Percentiles rank a stretch among this genome's conserved stretches.
Evolutionary conservation across 768 basidiomycete species (phyloP).

Genomic region (Boletus vermiculosoides): DNA sequence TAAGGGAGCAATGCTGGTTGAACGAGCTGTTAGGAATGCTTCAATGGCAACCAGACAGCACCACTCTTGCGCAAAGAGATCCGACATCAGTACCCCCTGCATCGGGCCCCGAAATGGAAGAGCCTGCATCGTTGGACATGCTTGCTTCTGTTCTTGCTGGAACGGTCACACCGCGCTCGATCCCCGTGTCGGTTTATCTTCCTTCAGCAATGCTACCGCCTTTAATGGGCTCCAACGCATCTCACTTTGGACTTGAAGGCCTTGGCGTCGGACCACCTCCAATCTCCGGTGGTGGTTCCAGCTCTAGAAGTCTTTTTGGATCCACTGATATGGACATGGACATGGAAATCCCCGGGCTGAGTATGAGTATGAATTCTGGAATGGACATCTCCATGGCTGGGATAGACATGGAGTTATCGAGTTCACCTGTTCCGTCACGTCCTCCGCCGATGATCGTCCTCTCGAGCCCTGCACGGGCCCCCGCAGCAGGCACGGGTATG

Average conservation of each 20-base stretch:
- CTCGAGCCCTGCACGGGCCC: constrained; percentile 63
- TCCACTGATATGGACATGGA: constrained; percentile 34
- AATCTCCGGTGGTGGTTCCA: constrained; percentile 23
- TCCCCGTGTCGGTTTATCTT: constrained; percentile 73
- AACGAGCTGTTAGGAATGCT: constrained; percentile 66
- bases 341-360: constrained; percentile 36
- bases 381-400: constrained; percentile 33
- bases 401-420: constrained; percentile 31
- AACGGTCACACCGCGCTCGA: constrained; percentile 35
- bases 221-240: constrained; percentile 12
- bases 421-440: constrained; percentile 34
- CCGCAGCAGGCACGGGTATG: constrained; percentile 61
- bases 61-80: constrained; percentile 1
- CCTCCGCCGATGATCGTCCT: constrained; percentile 58
- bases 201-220: constrained; percentile 38
- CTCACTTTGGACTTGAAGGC: constrained; percentile 30
- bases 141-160: constrained; percentile 67
- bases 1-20: constrained; percentile 81
- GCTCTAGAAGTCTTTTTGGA: constrained; percentile 30
- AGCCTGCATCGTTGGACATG: constrained; percentile 49
- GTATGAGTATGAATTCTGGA: constrained; percentile 34
- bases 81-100: neutral
- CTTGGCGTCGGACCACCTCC: constrained; percentile 28
- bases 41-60: constrained; percentile 57
- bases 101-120: constrained; percentile 29